These are phyloP conservation scores for Flammula alnicola DNA, from an alignment of 1,284 basidiomycete genomes.

Conservation along the genomic window DNA sequence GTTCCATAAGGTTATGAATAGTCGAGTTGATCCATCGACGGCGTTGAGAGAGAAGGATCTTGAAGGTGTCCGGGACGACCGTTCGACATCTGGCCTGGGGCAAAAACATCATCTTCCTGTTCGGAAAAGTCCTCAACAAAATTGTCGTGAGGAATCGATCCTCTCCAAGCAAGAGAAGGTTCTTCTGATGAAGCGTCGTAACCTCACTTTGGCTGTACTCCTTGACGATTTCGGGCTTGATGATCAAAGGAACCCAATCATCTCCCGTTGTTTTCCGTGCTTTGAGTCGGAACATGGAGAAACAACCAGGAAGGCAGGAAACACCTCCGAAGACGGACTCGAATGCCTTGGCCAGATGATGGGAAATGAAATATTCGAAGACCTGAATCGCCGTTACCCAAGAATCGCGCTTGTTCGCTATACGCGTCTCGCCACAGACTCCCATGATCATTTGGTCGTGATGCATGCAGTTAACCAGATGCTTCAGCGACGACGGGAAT, in stretches of 20 bases:
- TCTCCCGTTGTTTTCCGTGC: slow-evolving; percentile 86
- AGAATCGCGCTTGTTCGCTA: slow-evolving; percentile 96
- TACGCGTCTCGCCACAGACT: slow-evolving; percentile 97
- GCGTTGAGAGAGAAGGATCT: slow-evolving; percentile 92
- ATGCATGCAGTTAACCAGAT: slow-evolving; percentile 97
- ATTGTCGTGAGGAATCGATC: slow-evolving; percentile 98
- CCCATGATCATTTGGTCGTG: slow-evolving; percentile 99
- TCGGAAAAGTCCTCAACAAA: slow-evolving; percentile 95
- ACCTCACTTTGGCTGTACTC: slow-evolving; percentile 97
- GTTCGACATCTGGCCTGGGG: slow-evolving; percentile 96
- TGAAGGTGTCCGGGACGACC: slow-evolving; percentile 95
- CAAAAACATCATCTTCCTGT: slow-evolving; percentile 99
- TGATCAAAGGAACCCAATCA: slow-evolving; percentile 97
- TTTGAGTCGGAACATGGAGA: slow-evolving; percentile 99
- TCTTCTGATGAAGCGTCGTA: slow-evolving; percentile 97
- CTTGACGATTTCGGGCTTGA: slow-evolving; percentile 96
- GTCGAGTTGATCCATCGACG: slow-evolving; percentile 99
- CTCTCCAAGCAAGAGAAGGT: slow-evolving; percentile 94
- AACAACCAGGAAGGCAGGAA: slow-evolving; percentile 97
- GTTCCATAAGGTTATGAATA: slow-evolving; percentile 99
- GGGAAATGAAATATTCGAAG: slow-evolving; percentile 99
- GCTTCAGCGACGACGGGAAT: slow-evolving; percentile 83
- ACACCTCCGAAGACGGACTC: slow-evolving; percentile 99
- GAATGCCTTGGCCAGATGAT: slow-evolving; percentile 97
- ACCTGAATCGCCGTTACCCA: slow-evolving; percentile 99